These are phyloP conservation scores for Phytophthora idaei DNA, from an alignment of 352 stramenopile genomes.

Conservation along the genomic window DNA sequence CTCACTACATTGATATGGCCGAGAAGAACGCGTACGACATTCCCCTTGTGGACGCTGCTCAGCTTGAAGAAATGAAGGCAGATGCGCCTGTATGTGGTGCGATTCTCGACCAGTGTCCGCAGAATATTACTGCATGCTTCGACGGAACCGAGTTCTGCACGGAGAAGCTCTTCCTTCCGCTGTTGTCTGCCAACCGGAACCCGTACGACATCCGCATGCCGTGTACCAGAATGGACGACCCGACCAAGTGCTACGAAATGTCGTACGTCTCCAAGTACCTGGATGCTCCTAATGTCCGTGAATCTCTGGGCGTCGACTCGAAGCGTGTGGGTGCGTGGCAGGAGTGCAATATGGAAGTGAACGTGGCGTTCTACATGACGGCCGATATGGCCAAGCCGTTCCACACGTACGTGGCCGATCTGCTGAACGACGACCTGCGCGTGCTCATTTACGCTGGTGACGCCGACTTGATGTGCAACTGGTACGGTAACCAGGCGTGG, in stretches of 20 bases:
- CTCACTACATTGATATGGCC: constrained; percentile 51
- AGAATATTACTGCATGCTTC: constrained; percentile 45
- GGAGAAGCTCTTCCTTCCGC: constrained; percentile 54
- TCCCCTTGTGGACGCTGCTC: constrained; percentile 41
- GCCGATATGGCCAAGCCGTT: constrained; percentile 94
- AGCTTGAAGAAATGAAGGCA: constrained; percentile 47
- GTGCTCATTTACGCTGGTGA: constrained; percentile 97
- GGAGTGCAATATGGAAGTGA: constrained; percentile 93
- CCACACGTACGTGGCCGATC: constrained; percentile 78
- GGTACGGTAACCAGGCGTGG: constrained; percentile 95
- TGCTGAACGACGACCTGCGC: constrained; percentile 76
- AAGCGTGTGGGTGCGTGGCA: constrained; percentile 71
- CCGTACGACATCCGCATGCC: constrained; percentile 65
- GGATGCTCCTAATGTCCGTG: constrained; percentile 58
- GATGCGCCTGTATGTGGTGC: constrained; percentile 33
- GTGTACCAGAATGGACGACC: constrained; percentile 40
- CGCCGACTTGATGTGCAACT: constrained; percentile 97
- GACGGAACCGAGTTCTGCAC: constrained; percentile 58
- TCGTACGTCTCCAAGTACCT: constrained; percentile 74
- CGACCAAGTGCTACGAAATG: constrained; percentile 63
- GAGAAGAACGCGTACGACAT: constrained; percentile 73
- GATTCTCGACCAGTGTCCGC: constrained; percentile 43
- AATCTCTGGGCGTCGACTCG: constrained; percentile 47
- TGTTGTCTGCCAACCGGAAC: constrained; percentile 45
- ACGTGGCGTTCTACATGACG: constrained; percentile 77